These are phyloP conservation scores for Scenedesmus sp. DNA, from an alignment of 163 green algal genomes.

Conservation along the genomic window DNA sequence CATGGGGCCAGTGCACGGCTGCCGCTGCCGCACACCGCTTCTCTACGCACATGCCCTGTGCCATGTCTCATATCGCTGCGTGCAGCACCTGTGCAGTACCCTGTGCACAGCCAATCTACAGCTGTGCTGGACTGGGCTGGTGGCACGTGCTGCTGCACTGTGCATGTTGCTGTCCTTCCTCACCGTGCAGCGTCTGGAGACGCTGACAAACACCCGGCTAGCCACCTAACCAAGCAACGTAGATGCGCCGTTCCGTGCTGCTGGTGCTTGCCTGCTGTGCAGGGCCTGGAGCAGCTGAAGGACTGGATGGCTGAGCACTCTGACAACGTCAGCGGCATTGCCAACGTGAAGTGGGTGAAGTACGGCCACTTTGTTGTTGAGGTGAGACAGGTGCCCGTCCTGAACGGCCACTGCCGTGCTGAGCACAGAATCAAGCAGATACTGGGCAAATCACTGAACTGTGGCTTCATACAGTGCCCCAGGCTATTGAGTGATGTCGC, in stretches of 20 bases:
- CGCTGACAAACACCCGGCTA: neutral
- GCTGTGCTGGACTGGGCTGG: neutral
- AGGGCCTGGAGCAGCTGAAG: neutral
- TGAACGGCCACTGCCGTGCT: no score
- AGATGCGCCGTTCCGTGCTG: neutral
- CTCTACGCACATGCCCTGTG: neutral
- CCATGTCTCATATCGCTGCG: no score
- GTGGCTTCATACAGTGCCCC: neutral
- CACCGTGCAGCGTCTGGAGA: neutral
- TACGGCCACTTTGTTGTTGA: constrained; percentile 27
- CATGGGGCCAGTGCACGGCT: neutral
- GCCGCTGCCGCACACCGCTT: no score
- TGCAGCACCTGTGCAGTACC: no score
- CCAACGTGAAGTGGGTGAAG: constrained; percentile 27
- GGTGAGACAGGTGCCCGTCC: neutral
- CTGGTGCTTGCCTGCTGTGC: neutral
- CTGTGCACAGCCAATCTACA: no score
- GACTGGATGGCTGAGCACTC: constrained; percentile 11
- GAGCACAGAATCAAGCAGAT: neutral
- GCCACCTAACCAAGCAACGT: neutral
- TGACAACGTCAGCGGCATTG: constrained; percentile 23
- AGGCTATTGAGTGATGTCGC: no score
- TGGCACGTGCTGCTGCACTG: neutral
- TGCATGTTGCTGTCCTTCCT: neutral
- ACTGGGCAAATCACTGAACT: no score